These are phyloP conservation scores for Zymoseptoria pseudotritici DNA, from an alignment of 2,329 filamentous ascomycete species.

Conservation along the genomic window DNA sequence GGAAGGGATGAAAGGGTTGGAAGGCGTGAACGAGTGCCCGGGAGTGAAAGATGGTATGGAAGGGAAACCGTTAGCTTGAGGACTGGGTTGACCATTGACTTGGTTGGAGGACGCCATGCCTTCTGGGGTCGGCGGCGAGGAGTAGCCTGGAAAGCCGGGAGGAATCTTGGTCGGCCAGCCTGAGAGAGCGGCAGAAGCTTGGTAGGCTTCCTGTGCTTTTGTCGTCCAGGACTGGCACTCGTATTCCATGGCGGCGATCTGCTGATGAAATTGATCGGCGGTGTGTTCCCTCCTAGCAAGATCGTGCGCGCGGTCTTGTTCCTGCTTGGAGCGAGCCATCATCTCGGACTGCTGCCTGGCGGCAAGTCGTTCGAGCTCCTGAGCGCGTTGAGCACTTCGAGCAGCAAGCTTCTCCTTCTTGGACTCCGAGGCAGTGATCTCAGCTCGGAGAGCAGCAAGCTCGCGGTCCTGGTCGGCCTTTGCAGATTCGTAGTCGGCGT, in stretches of 20 bases:
- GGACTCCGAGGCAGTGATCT: constrained; percentile 55
- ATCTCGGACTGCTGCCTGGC: constrained; percentile 56
- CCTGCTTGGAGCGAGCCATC: constrained; percentile 28
- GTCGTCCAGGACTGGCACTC: constrained; percentile 32
- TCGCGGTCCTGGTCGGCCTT: constrained; percentile 58
- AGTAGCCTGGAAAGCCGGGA: constrained; percentile 20
- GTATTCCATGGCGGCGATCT: constrained; percentile 33
- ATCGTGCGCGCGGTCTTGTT: constrained; percentile 24
- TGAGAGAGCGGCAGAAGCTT: constrained; percentile 28
- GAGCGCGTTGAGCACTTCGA: constrained; percentile 64
- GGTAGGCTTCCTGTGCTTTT: constrained; percentile 34
- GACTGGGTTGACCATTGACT: constrained; percentile 20
- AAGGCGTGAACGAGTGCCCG: constrained; percentile 20
- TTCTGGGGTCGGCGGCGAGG: constrained; percentile 51
- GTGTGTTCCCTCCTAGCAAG: constrained; percentile 30
- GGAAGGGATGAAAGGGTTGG: constrained; percentile 10
- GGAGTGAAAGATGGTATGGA: constrained; percentile 14
- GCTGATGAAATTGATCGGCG: constrained; percentile 32
- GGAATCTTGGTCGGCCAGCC: constrained; percentile 21
- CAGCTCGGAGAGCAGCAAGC: constrained; percentile 55
- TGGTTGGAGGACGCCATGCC: constrained; percentile 45
- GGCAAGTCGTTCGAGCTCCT: constrained; percentile 62
- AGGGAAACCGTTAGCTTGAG: constrained; percentile 14
- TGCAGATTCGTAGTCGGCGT: constrained; percentile 53
- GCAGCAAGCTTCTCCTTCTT: constrained; percentile 66